Percentiles rank a stretch among this genome's conserved stretches.
These are phyloP conservation scores for Pontederia crassipes DNA, from an alignment of 176 grass and related monocot genomes.

Conservation along the genomic window DNA sequence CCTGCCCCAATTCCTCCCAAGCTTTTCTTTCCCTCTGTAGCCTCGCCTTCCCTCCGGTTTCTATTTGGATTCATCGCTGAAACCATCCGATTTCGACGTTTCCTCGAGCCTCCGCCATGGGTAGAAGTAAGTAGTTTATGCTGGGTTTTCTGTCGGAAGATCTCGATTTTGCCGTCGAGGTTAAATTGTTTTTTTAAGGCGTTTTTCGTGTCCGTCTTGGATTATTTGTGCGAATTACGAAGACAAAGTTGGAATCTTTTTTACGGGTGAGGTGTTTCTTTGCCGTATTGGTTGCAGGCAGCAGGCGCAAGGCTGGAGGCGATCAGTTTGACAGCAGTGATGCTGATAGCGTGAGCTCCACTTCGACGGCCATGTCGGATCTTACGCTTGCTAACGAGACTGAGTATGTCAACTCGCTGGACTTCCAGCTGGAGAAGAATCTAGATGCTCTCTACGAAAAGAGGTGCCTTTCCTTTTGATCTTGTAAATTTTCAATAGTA, in stretches of 20 bases:
- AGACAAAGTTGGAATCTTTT: neutral
- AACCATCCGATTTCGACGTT: constrained; percentile 2
- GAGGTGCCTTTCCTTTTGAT: constrained; percentile 27
- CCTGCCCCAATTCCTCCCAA: neutral
- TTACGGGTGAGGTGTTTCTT: neutral
- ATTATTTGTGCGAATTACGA: neutral
- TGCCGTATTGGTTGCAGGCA: constrained; percentile 9
- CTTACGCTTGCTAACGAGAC: constrained; percentile 47
- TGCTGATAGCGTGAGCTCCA: constrained; percentile 70
- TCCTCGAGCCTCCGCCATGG: constrained; percentile 4
- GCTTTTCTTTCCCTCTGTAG: constrained; percentile 8
- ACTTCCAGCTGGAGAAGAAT: constrained; percentile 73
- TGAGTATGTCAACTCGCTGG: constrained; percentile 60
- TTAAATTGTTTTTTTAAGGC: neutral
- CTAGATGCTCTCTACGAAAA: constrained; percentile 93
- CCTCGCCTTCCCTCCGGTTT: constrained; percentile 3
- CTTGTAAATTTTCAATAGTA: neutral
- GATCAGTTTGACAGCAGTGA: constrained; percentile 87
- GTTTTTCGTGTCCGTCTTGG: neutral
- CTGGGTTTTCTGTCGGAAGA: neutral
- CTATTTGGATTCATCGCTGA: constrained; percentile 10
- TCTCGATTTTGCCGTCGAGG: neutral
- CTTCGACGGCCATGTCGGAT: constrained; percentile 35
- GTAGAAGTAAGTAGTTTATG: constrained; percentile 3
- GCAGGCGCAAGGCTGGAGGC: constrained; percentile 26